Percentiles rank a stretch among this genome's conserved stretches.
These are phyloP conservation scores for Wallacemonas sp. DNA, from an alignment of 208 protist species.

Conservation along the genomic window DNA sequence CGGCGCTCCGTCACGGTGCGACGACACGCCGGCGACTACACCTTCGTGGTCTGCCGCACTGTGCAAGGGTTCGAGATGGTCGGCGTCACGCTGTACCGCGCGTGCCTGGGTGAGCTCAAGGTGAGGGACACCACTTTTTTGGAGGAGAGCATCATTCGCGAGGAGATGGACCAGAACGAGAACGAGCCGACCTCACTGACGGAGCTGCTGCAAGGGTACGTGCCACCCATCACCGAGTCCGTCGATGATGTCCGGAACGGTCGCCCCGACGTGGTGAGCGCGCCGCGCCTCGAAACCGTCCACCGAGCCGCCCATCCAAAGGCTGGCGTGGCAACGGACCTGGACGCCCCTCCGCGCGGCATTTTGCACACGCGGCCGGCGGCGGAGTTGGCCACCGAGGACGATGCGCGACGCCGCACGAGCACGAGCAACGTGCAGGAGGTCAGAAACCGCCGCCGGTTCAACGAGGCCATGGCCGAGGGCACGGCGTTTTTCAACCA, in stretches of 20 bases:
- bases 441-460: constrained; percentile 29
- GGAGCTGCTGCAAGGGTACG: background rate
- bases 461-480: constrained; percentile 56
- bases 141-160: constrained; percentile 12
- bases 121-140: constrained; percentile 65
- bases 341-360: constrained; percentile 6
- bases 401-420: background rate
- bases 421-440: constrained; percentile 16
- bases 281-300: background rate
- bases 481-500: constrained; percentile 57
- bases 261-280: background rate
- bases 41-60: constrained; percentile 72
- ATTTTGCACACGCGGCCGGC: background rate
- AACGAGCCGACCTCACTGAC: background rate
- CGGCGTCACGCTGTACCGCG: constrained; percentile 83
- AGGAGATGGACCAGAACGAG: constrained; percentile 11
- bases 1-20: constrained; percentile 66
- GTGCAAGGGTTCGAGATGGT: constrained; percentile 59
- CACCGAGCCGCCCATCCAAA: background rate
- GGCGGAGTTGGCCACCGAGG: background rate
- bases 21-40: constrained; percentile 82
- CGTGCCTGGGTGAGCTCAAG: constrained; percentile 80
- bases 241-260: background rate
- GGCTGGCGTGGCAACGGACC: background rate
- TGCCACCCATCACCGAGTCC: background rate